Evolutionary conservation across 352 stramenopile species (phyloP), one percentile per base, ranked within the genome.

Genomic region (Phytopythium boreale): DNA sequence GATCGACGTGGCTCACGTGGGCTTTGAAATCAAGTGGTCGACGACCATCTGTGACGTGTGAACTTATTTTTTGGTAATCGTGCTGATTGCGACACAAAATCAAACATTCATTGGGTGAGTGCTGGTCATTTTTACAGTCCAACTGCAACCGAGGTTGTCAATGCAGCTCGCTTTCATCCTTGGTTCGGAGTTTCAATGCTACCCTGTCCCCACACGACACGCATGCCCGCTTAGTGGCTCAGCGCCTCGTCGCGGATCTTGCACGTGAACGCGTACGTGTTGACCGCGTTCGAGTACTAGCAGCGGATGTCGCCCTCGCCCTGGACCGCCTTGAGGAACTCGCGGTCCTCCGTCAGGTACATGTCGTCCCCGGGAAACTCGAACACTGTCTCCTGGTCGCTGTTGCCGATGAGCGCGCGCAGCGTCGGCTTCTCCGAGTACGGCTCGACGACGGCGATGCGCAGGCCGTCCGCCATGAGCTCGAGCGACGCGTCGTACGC

Each of bases 241-340:
- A 79, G 59, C 36, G 71, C 71, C 46, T 67, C 71, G n/a, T 79
- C 64, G 37, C 68, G 68, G 61, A 79, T 79, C 68, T 79, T 74
- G 60, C 71, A 79, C 56, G 68, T 79, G 39, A 79, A 43, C 47
- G 68, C 68, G 66, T 79, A 79, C 55, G 68, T 74, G 71, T 73
- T 73, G 17, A 76, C 63, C 2, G 65, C 66, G 61, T 71, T 63
- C 47, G 67, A 52, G 61, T 76, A 76, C 31, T 73, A 60, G 53
- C 68, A 75, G 36, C 65, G 64, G 43, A 79, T 74, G 39, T 73
- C 62, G 12, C 68, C 62, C 22, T 79, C 53, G 17, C 66, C 66
- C 17, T 65, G 64, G 50, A 79, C 56, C 1, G 71, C 71, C 49
- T 74, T 71, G 11, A 76, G 58, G 61, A 79, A 79, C 62, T 75